Evolutionary conservation across 2,329 filamentous ascomycete species (phyloP).

Genomic region (Fusarium anguioides): DNA sequence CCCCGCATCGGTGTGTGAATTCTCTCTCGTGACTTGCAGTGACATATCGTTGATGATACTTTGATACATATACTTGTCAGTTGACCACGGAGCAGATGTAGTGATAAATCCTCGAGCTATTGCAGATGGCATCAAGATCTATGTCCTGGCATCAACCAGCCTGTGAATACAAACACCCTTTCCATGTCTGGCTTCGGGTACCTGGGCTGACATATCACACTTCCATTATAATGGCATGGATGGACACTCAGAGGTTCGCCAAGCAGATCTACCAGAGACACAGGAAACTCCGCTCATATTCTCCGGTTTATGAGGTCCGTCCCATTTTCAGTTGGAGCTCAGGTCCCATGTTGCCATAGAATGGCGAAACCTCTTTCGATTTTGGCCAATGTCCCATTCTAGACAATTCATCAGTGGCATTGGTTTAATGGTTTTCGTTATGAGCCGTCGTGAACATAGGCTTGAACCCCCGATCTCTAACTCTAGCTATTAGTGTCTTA

Average conservation of each 20-base stretch:
- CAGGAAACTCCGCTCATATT: background rate
- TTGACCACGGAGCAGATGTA: background rate
- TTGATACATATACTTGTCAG: slow-evolving; percentile 5
- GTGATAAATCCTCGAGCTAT: slow-evolving; percentile 3
- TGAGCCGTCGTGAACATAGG: background rate
- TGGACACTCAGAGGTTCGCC: background rate
- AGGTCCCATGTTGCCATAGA: background rate
- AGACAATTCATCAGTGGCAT: background rate
- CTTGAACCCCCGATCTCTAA: background rate
- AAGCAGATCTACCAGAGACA: slow-evolving; percentile 3
- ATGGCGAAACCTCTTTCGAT: background rate
- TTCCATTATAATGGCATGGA: slow-evolving; percentile 12
- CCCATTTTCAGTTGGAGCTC: background rate
- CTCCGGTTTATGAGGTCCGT: background rate
- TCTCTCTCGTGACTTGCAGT: slow-evolving; percentile 30
- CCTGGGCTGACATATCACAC: slow-evolving; percentile 20
- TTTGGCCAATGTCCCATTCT: background rate
- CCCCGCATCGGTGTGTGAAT: slow-evolving; percentile 29
- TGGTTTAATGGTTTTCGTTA: background rate
- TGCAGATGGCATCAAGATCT: slow-evolving; percentile 36
- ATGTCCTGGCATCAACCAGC: slow-evolving; percentile 19
- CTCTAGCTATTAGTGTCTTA: background rate
- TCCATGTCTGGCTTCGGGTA: slow-evolving; percentile 21
- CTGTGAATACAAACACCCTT: background rate
- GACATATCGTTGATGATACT: slow-evolving; percentile 22